Evolutionary conservation across 2,329 filamentous ascomycete genomes (phyloP).

Genomic region (Colletotrichum sp.): DNA sequence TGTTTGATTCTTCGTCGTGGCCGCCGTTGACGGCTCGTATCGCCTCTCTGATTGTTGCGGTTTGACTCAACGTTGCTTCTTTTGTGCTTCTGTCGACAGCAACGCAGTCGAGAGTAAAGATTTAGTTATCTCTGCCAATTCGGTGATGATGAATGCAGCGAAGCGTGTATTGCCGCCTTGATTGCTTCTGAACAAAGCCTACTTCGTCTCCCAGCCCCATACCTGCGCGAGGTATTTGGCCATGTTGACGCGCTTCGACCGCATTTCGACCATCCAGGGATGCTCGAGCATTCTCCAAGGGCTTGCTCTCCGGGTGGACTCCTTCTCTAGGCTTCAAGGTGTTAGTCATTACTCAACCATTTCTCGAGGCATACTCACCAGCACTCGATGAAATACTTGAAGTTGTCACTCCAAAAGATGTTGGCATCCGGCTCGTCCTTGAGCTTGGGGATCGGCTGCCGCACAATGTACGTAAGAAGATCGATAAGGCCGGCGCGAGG

Average conservation of each 20-base stretch:
- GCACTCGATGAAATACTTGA: slow-evolving; percentile 99
- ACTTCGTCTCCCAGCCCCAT: slow-evolving; percentile 89
- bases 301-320: slow-evolving; percentile 82
- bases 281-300: slow-evolving; percentile 99
- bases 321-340: slow-evolving; percentile 82
- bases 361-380: slow-evolving; percentile 70
- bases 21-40: not conserved
- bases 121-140: not conserved
- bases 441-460: slow-evolving; percentile 91
- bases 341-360: not conserved
- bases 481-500: slow-evolving; percentile 93
- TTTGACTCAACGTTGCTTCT: not conserved
- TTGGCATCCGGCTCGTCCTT: slow-evolving; percentile 92
- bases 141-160: not conserved
- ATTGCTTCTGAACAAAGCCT: not conserved
- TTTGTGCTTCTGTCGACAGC: not conserved
- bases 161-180: not conserved
- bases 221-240: slow-evolving; percentile 90
- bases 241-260: slow-evolving; percentile 96
- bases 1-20: not conserved
- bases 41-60: not conserved
- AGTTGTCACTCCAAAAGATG: slow-evolving; percentile 95
- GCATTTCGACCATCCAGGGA: slow-evolving; percentile 98
- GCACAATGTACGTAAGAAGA: slow-evolving; percentile 94
- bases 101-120: not conserved